phyloP scores from a whole-genome alignment of 352 stramenopile species.

The Globisporangium paroecandrum region DNA sequence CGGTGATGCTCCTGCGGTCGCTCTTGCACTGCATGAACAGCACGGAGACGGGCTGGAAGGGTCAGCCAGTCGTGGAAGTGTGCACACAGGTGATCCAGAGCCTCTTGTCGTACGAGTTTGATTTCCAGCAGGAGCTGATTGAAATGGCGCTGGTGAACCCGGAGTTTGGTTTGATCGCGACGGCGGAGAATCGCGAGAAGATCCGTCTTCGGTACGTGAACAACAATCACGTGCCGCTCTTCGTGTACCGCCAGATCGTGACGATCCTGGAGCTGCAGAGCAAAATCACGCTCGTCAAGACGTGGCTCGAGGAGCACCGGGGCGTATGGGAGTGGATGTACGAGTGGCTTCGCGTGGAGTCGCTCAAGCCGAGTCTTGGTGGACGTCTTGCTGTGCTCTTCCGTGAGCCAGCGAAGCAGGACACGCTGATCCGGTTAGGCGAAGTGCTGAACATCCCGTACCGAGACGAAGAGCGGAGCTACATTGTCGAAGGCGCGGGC shows the following conservation, averaged over 20 bases:
- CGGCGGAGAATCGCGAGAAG: conserved; percentile 62
- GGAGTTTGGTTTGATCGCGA: conserved; percentile 69
- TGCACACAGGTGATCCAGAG: conserved; percentile 61
- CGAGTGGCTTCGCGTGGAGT: conserved; percentile 86
- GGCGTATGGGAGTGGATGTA: conserved; percentile 82
- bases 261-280: conserved; percentile 65
- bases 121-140: conserved; percentile 62
- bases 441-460: conserved; percentile 62
- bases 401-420: conserved; percentile 71
- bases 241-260: conserved; percentile 78
- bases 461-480: conserved; percentile 76
- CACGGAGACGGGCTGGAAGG: conserved; percentile 86
- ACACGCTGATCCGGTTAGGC: conserved; percentile 63
- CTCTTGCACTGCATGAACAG: conserved; percentile 77
- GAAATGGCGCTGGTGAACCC: conserved; percentile 60
- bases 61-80: conserved; percentile 75
- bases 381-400: conserved; percentile 58
- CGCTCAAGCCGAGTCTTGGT: conserved; percentile 71
- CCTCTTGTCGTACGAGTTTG: conserved; percentile 57
- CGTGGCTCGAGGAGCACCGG: conserved; percentile 54
- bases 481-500: conserved; percentile 88
- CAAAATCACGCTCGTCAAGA: conserved; percentile 50
- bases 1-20: conserved; percentile 54
- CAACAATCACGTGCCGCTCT: conserved; percentile 67
- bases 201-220: conserved; percentile 62